phyloP scores from a whole-genome alignment of 352 stramenopile genomes.

The Chrysophaeum taylorii region DNA sequence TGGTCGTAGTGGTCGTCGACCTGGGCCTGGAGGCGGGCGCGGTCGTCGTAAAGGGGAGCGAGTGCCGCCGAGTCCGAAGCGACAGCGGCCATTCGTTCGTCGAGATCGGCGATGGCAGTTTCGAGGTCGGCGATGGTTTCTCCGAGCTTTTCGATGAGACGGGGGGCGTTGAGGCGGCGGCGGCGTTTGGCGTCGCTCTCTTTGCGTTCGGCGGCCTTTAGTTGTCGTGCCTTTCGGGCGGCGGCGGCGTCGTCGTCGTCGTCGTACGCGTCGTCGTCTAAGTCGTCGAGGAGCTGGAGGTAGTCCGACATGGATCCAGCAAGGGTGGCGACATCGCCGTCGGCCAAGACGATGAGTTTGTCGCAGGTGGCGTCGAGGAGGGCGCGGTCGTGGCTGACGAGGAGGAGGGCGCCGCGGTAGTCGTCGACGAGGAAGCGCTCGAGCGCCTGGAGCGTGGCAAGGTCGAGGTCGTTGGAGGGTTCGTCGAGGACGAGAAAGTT shows the following conservation, averaged over 20 bases:
- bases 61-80: neutral
- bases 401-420: conserved; percentile 28
- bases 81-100: neutral
- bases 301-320: conserved; percentile 1
- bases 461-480: conserved; percentile 36
- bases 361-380: conserved; percentile 3
- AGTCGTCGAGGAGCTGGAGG: neutral
- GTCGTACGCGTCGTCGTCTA: neutral
- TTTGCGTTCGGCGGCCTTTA: neutral
- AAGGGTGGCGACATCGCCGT: conserved; percentile 1
- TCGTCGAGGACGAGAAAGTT: conserved; percentile 36
- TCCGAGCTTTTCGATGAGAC: neutral
- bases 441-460: conserved; percentile 25
- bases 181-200: neutral
- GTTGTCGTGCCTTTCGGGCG: neutral
- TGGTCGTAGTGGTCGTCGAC: conserved; percentile 4
- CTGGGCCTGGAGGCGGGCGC: neutral
- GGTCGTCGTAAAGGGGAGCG: neutral
- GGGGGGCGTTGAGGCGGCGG: neutral
- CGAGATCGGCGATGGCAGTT: neutral
- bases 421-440: conserved; percentile 34
- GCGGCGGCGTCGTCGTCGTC: neutral
- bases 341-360: conserved; percentile 3
- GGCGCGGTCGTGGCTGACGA: conserved; percentile 30
- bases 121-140: neutral